Conservation (phyloP, 495 filamentous ascomycete genomes). For the Parmelia sp. region DNA sequence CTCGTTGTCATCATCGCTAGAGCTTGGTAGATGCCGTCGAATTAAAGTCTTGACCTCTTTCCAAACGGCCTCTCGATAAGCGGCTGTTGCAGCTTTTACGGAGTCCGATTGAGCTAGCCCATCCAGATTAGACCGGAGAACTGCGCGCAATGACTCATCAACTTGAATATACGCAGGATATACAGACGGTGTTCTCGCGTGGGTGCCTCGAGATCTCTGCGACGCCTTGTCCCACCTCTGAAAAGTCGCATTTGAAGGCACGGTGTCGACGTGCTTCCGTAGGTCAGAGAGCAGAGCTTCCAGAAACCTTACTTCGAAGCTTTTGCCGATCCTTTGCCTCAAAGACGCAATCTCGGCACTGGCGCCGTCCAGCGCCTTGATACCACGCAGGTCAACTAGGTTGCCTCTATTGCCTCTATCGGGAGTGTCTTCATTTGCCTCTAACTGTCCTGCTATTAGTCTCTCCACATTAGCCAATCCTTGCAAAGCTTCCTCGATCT, state of each 20-base stretch:
- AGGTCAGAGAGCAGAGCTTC: slow-evolving; percentile 72
- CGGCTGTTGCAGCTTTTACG: slow-evolving; percentile 69
- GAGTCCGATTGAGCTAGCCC: slow-evolving; percentile 75
- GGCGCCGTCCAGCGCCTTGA: slow-evolving; percentile 76
- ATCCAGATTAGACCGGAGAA: slow-evolving; percentile 59
- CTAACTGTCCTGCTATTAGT: slow-evolving; percentile 64
- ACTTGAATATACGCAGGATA: slow-evolving; percentile 70
- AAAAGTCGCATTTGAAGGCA: slow-evolving; percentile 65
- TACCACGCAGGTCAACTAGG: slow-evolving; percentile 65
- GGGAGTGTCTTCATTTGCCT: slow-evolving; percentile 27
- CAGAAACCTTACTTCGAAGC: slow-evolving; percentile 76
- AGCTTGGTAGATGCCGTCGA: slow-evolving; percentile 76
- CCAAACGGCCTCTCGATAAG: slow-evolving; percentile 80
- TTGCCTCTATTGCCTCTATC: slow-evolving; percentile 27
- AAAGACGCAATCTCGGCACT: slow-evolving; percentile 67
- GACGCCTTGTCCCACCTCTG: slow-evolving; percentile 66
- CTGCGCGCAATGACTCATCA: slow-evolving; percentile 58
- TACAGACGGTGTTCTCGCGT: slow-evolving; percentile 56
- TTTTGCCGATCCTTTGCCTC: slow-evolving; percentile 73
- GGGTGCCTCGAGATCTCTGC: slow-evolving; percentile 57
- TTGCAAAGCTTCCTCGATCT: slow-evolving; percentile 71
- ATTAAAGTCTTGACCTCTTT: slow-evolving; percentile 85
- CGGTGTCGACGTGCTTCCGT: slow-evolving; percentile 70
- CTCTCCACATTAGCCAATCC: slow-evolving; percentile 69
- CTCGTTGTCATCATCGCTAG: slow-evolving; percentile 87